Base-by-base conservation (phyloP, 1,139 yeast genomes). In the Hyphopichia fennica region DNA sequence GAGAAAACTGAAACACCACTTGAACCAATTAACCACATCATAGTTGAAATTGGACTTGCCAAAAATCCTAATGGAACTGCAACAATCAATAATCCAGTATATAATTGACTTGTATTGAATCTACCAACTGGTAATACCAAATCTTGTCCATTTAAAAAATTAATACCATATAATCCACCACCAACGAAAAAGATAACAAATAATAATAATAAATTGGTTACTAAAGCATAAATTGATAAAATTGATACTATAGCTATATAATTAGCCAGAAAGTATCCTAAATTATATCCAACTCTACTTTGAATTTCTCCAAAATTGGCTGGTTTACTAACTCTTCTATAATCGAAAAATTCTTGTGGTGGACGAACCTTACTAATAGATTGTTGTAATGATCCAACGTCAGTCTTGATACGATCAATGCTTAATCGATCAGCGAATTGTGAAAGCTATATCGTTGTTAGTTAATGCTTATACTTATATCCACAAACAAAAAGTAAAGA, bases 11-110 rank as follows among this genome's bases (percentile, higher is more conserved):
- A 69, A 41, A 90, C 95, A 34, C 87, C 84, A 18, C 96, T 87
- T 8, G 97, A 95, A 53, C 99, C 99, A 60, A 95, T 82, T 55
- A 95, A 79, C 99, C 99, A 95, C 81, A 95, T 78, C 74, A 95
- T 70, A 25, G 99, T 90, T 45, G 95, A 81, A 54, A 95, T 79
- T 40, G 99, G 99, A 52, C 96, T 85, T 20, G 99, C 98, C 56
- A 90, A 72, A 62, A 95, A 82, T 13, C 96, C 96, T 53, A 93
- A 77, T 17, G 99, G 99, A 40, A 93, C 73, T 40, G 95, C 81
- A 50, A 87, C 72, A 52, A 85, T 73, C 52, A 90, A 71, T 56
- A 93, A 77, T 23, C 86, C 96, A 30, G 97, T 90, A 71, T 93
- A 93, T 52, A 93, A 77, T 64, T 91, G 96, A 31, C 93, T 83